Conservation (phyloP, 2,329 filamentous ascomycete genomes). For the Fusarium chlamydosporum region DNA sequence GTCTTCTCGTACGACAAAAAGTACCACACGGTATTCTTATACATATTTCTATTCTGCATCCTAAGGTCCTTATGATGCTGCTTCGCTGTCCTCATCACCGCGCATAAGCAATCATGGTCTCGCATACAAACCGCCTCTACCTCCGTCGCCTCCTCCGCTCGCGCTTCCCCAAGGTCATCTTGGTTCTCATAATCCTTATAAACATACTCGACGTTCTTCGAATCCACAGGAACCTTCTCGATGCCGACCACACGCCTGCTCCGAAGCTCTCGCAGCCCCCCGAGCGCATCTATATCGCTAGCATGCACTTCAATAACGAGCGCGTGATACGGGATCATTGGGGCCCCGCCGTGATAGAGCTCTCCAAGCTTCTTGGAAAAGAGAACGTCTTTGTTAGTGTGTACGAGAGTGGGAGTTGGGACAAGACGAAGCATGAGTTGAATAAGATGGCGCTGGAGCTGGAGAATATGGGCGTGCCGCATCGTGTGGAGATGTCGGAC, state of each 20-base stretch:
- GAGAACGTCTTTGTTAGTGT: constrained; percentile 78
- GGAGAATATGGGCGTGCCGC: constrained; percentile 64
- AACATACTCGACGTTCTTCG: constrained; percentile 59
- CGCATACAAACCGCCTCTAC: constrained; percentile 53
- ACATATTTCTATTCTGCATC: constrained; percentile 4
- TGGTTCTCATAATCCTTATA: constrained; percentile 55
- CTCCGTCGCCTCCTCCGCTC: constrained; percentile 58
- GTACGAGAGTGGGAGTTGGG: constrained; percentile 77
- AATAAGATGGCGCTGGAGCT: constrained; percentile 68
- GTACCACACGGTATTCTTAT: constrained; percentile 3
- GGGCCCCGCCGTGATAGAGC: constrained; percentile 70
- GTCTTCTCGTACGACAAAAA: neutral
- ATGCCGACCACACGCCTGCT: constrained; percentile 47
- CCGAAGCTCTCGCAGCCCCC: constrained; percentile 49
- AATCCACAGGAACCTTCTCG: constrained; percentile 54
- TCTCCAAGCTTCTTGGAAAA: constrained; percentile 70
- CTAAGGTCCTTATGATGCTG: constrained; percentile 40
- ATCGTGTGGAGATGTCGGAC: constrained; percentile 70
- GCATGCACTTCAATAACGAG: constrained; percentile 78
- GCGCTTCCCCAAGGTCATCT: constrained; percentile 54
- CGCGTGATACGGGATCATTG: constrained; percentile 72
- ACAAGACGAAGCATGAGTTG: constrained; percentile 75
- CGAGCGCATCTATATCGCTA: constrained; percentile 74
- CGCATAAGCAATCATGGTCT: constrained; percentile 51
- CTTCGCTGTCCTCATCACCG: constrained; percentile 39